Evolutionary conservation across 352 stramenopile genomes (phyloP).

Genomic region (Globisporangium mamillatum): DNA sequence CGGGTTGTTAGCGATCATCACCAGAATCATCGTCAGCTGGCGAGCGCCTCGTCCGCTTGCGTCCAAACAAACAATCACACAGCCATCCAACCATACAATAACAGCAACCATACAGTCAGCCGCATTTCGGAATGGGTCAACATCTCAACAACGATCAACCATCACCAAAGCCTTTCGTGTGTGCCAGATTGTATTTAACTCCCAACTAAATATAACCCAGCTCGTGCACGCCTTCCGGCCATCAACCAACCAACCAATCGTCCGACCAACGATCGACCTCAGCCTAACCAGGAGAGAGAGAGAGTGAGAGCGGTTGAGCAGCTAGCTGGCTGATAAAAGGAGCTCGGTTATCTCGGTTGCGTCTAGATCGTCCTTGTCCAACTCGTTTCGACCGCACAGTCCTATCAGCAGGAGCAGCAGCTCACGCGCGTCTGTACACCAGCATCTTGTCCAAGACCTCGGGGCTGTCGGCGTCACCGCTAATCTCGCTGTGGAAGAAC

Average conservation of each 20-base stretch:
- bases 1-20: background rate
- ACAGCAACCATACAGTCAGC: background rate
- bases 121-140: slow-evolving; percentile 5
- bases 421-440: slow-evolving; percentile 49
- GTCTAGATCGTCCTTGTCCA: background rate
- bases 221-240: slow-evolving; percentile 27
- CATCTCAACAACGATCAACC: background rate
- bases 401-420: slow-evolving; percentile 1
- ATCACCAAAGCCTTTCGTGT: slow-evolving; percentile 15
- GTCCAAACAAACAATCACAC: background rate
- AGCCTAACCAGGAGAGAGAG: background rate
- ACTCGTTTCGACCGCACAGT: slow-evolving; percentile 5
- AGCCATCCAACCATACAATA: slow-evolving; percentile 1
- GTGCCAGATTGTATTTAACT: slow-evolving; percentile 55
- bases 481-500: slow-evolving; percentile 71
- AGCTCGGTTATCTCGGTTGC: background rate
- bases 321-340: background rate
- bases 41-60: background rate
- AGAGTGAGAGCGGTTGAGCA: background rate
- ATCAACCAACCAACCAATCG: slow-evolving; percentile 8
- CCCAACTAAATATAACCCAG: slow-evolving; percentile 63
- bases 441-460: slow-evolving; percentile 63
- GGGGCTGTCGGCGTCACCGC: slow-evolving; percentile 59
- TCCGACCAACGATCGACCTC: background rate
- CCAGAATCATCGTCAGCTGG: background rate